Base-by-base conservation (phyloP, 148 eudicot species). In the Gaultheria prostrata region DNA sequence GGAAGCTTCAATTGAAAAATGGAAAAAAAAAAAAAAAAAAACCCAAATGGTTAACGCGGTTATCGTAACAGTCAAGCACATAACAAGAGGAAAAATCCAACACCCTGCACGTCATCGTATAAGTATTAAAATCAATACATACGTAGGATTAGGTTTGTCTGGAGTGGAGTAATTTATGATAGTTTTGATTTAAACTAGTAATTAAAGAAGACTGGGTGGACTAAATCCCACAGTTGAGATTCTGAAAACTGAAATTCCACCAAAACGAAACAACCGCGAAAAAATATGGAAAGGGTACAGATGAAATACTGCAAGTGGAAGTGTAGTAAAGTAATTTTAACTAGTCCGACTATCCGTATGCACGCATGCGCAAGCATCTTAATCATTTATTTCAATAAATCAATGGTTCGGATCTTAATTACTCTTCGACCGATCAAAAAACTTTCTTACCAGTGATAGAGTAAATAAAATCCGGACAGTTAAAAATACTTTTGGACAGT, bases 1-100 rank as follows among this genome's bases (percentile, higher is more conserved):
- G 82, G 92, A 86, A 87, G 77, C 76, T 85, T 91, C 92, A 85
- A 77, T 9, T 45, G 32, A 69, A 13, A 8, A 4, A 35, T 13
- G 0, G 43, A 51, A 69, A 20, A 8, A 63, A 24, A 65, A 65
- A 30, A 51, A 69, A 20, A 8, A 63, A 24, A 65, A 65, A 30
- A 65, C 71, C 35, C 15, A 12, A 30, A 26, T 3, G 71, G 71
- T 11, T 18, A 20, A 30, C 82, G 53, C 82, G 69, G 35, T 50
- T 7, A 50, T 48, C 32, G 14, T 32, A 59, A 76, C 21, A 76
- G 77, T 75, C 86, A 74, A 65, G 32, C 28, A 20, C 32, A 28
- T 20, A 65, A 50, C 8, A 80, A 20, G 10, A 75, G 8, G 28
- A 61, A 61, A 8, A 21, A n/a, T n/a, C 28, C 59, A 35, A 21